These are phyloP conservation scores for Lactarius hatsudake DNA, from an alignment of 768 basidiomycete species.

Conservation along the genomic window DNA sequence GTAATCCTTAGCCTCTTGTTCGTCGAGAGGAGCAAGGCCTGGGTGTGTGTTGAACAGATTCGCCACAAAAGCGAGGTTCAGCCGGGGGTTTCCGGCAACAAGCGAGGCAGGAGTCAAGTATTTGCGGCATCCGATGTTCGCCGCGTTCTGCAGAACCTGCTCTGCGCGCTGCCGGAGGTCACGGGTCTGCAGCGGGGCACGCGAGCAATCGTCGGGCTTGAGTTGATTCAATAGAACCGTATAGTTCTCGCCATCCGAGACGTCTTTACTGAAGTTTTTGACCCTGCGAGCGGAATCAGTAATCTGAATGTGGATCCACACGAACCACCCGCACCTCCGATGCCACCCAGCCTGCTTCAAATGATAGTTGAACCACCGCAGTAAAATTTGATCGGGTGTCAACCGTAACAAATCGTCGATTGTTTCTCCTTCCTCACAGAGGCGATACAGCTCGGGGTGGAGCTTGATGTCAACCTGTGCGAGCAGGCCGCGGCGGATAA, in stretches of 20 bases:
- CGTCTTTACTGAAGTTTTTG: constrained; percentile 96
- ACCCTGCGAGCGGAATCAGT: constrained; percentile 54
- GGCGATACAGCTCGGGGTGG: constrained; percentile 93
- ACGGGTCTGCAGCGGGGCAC: constrained; percentile 81
- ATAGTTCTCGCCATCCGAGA: constrained; percentile 97
- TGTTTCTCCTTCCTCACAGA: constrained; percentile 96
- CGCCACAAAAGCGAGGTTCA: constrained; percentile 97
- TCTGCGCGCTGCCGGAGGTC: constrained; percentile 87
- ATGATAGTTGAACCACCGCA: constrained; percentile 99
- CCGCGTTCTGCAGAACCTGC: constrained; percentile 93
- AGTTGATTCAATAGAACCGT: constrained; percentile 94
- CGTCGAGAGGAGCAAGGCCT: constrained; percentile 90
- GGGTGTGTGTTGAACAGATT: constrained; percentile 99
- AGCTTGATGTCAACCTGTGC: constrained; percentile 97
- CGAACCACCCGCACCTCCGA: constrained; percentile 52
- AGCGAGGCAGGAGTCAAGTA: constrained; percentile 92
- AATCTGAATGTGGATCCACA: background rate
- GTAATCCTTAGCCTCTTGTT: constrained; percentile 89
- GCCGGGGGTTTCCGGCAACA: constrained; percentile 90
- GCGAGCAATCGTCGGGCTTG: constrained; percentile 89
- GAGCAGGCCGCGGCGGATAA: constrained; percentile 91
- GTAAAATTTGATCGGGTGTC: constrained; percentile 94
- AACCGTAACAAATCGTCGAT: constrained; percentile 91
- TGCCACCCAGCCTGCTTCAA: constrained; percentile 93
- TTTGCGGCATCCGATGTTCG: constrained; percentile 89